phyloP scores from a whole-genome alignment of 2,329 filamentous ascomycete species.

The Colletotrichum trifolii region DNA sequence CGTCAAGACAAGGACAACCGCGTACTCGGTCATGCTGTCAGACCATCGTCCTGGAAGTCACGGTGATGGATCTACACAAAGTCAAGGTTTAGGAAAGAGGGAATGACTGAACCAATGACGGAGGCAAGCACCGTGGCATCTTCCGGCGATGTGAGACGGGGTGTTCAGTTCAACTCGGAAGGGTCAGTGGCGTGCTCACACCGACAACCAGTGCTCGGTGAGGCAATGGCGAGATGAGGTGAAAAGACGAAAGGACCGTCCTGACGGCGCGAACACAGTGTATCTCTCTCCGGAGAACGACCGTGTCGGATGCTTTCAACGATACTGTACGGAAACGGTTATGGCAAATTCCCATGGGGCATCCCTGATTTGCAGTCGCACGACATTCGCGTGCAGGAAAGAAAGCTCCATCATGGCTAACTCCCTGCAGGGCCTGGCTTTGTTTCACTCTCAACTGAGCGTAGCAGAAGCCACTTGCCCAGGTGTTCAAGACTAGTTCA shows the following conservation, averaged over 20 bases:
- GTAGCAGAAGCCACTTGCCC: too few relatives aligned
- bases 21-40: constrained; percentile 7
- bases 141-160: constrained; percentile 17
- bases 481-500: not conserved
- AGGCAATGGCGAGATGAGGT: constrained; percentile 18
- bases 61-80: not conserved
- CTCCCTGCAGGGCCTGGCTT: constrained; percentile 13
- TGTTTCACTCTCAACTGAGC: constrained; percentile 16
- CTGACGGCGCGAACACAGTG: constrained; percentile 28
- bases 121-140: constrained; percentile 11
- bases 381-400: constrained; percentile 29
- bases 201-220: constrained; percentile 7
- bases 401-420: not conserved
- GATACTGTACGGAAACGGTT: constrained; percentile 16
- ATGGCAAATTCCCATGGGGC: not conserved
- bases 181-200: not conserved
- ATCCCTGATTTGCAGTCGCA: constrained; percentile 13
- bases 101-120: not conserved
- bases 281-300: not conserved
- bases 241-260: constrained; percentile 11
- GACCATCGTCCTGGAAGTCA: constrained; percentile 8
- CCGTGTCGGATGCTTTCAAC: not conserved
- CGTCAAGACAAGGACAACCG: constrained; percentile 2
- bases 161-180: too few relatives aligned
- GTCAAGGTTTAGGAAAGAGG: not conserved